Evolutionary conservation across 768 basidiomycete genomes (phyloP), one percentile per base, ranked within the genome.

Genomic region (Lenzites betulinus): DNA sequence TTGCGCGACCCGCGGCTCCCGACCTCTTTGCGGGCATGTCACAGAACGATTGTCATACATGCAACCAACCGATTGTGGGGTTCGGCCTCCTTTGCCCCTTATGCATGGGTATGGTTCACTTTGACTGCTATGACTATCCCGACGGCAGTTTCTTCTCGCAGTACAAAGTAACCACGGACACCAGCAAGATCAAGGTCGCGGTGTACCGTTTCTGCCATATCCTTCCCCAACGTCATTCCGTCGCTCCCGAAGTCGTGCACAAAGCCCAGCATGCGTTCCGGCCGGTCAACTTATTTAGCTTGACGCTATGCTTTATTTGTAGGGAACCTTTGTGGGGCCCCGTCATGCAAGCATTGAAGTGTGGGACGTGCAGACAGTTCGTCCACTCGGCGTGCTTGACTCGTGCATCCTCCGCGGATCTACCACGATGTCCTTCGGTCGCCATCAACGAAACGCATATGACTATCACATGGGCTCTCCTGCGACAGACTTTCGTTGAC

Each of bases 51-150:
- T 94, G 92, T 68, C 76, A 78, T 13, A 79, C 78, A 16, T 93
- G 90, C 66, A 70, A 73, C 15, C 77, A 75, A 25, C 64, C 72
- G 13, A 81, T 93, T 44, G 69, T 71, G 42, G 90, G 86, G n/a
- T 90, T 89, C 67, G 88, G 86, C 6, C 74, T 95, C 7, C 71
- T 86, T 12, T 93, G 92, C 67, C 80, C 87, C 0, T 79, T 87
- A 50, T 92, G 92, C 72, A 77, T 82, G 70, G 88, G 84, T 59
- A 74, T 79, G 1, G 83, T 90, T 7, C 92, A 95, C 71, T 83
- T 91, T 59, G 84, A 87, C 63, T 95, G 92, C 74, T 92, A 91
- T 66, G 85, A 90, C 64, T 79, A 85, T 60, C 82, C 85, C 7
- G 81, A 83, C 50, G 90, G 89, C 25, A 86, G 81, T 64, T 77